phyloP scores from a whole-genome alignment of 2,329 filamentous ascomycete genomes.

The Microdochium trichocladiopsis region DNA sequence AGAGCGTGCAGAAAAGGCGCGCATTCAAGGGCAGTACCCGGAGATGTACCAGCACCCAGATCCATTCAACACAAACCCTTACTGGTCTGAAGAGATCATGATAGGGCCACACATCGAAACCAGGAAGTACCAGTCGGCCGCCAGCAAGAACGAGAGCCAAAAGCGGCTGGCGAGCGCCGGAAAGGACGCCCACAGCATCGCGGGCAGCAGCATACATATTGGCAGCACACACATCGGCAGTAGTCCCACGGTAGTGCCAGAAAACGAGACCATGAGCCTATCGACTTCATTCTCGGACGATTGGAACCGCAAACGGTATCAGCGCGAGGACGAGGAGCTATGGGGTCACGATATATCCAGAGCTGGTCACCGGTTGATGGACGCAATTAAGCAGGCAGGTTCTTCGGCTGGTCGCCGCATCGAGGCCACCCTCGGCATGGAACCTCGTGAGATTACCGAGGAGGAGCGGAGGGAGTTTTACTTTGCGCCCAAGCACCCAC shows the following conservation, averaged over 20 bases:
- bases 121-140: slow-evolving; percentile 45
- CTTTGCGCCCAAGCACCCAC: slow-evolving; percentile 54
- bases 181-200: slow-evolving; percentile 39
- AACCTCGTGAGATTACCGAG: slow-evolving; percentile 44
- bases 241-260: slow-evolving; percentile 37
- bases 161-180: slow-evolving; percentile 52
- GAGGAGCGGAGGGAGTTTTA: slow-evolving; percentile 52
- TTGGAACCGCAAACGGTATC: slow-evolving; percentile 74
- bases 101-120: slow-evolving; percentile 60
- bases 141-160: slow-evolving; percentile 51
- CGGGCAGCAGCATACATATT: slow-evolving; percentile 22
- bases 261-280: slow-evolving; percentile 32
- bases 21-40: slow-evolving; percentile 61
- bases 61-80: slow-evolving; percentile 80
- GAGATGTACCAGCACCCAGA: slow-evolving; percentile 71
- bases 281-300: slow-evolving; percentile 42
- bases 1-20: slow-evolving; percentile 58
- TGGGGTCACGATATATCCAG: slow-evolving; percentile 61
- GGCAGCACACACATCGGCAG: slow-evolving; percentile 27
- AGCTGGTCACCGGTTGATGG: slow-evolving; percentile 49
- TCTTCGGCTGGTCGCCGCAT: slow-evolving; percentile 47
- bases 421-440: slow-evolving; percentile 42
- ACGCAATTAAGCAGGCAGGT: slow-evolving; percentile 51
- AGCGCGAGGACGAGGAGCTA: slow-evolving; percentile 80
- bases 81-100: slow-evolving; percentile 81